Evolutionary conservation across 495 filamentous ascomycete species (phyloP).

Genomic region (Penicillium cinerascens): DNA sequence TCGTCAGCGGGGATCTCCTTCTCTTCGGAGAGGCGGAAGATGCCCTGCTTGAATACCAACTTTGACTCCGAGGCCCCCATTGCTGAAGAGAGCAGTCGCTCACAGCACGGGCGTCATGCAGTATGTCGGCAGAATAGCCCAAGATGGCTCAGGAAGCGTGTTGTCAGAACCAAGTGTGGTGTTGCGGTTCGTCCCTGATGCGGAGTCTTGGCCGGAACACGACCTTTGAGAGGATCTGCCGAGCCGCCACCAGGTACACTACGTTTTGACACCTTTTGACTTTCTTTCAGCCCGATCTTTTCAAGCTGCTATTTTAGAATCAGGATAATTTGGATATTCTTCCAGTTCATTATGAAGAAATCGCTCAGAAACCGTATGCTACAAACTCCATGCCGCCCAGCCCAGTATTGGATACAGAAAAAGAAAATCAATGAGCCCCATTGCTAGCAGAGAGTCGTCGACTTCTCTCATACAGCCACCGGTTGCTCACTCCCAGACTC

Average conservation of each 20-base stretch:
- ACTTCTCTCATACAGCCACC: slow-evolving; percentile 86
- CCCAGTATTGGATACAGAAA: slow-evolving; percentile 10
- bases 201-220: slow-evolving; percentile 15
- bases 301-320: neutral
- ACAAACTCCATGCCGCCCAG: slow-evolving; percentile 13
- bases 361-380: slow-evolving; percentile 7
- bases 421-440: slow-evolving; percentile 29
- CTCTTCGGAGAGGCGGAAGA: slow-evolving; percentile 93
- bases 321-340: neutral
- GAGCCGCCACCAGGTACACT: slow-evolving; percentile 5
- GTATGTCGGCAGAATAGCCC: slow-evolving; percentile 2
- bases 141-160: neutral
- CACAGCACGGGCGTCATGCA: slow-evolving; percentile 31
- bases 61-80: slow-evolving; percentile 99
- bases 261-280: neutral
- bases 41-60: slow-evolving; percentile 97
- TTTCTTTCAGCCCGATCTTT: neutral
- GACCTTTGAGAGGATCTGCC: slow-evolving; percentile 1
- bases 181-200: slow-evolving; percentile 18
- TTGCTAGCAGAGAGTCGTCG: slow-evolving; percentile 44
- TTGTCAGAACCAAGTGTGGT: slow-evolving; percentile 5
- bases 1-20: slow-evolving; percentile 83
- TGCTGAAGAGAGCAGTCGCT: slow-evolving; percentile 24
- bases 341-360: slow-evolving; percentile 6
- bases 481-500: slow-evolving; percentile 73